These are phyloP conservation scores for Trifolium subterraneum DNA, from an alignment of 306 rosid genomes.

Conservation along the genomic window DNA sequence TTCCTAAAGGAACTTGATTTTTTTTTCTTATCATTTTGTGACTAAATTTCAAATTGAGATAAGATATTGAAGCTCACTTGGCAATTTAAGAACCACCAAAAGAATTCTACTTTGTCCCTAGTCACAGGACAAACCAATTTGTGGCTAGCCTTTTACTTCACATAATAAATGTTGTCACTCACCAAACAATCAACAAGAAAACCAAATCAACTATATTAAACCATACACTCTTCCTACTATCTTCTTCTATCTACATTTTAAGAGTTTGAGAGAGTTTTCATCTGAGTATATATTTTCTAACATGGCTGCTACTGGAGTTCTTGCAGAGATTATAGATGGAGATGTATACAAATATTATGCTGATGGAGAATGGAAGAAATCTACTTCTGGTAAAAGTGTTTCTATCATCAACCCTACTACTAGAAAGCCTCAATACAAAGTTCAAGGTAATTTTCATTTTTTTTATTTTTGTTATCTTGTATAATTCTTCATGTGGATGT, in stretches of 20 bases:
- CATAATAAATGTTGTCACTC: slow-evolving; percentile 38
- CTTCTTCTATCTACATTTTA: slow-evolving; percentile 30
- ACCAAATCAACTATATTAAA: slow-evolving; percentile 40
- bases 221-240: slow-evolving; percentile 49
- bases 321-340: slow-evolving; percentile 79
- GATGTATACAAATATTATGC: slow-evolving; percentile 83
- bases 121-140: slow-evolving; percentile 29
- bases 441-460: slow-evolving; percentile 69
- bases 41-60: background rate
- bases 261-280: background rate
- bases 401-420: slow-evolving; percentile 87
- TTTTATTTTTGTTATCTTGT: slow-evolving; percentile 4
- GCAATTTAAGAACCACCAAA: slow-evolving; percentile 63
- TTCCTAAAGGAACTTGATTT: background rate
- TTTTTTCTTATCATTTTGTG: background rate
- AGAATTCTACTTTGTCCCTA: slow-evolving; percentile 14
- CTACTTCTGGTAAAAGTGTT: slow-evolving; percentile 80
- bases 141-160: slow-evolving; percentile 61
- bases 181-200: slow-evolving; percentile 43
- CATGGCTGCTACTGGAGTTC: slow-evolving; percentile 81
- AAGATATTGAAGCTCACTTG: slow-evolving; percentile 47
- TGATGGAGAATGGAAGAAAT: slow-evolving; percentile 90
- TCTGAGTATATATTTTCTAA: slow-evolving; percentile 2
- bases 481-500: background rate
- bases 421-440: slow-evolving; percentile 84